phyloP scores from a whole-genome alignment of 768 basidiomycete species.

The Mrakia hoshinonis region DNA sequence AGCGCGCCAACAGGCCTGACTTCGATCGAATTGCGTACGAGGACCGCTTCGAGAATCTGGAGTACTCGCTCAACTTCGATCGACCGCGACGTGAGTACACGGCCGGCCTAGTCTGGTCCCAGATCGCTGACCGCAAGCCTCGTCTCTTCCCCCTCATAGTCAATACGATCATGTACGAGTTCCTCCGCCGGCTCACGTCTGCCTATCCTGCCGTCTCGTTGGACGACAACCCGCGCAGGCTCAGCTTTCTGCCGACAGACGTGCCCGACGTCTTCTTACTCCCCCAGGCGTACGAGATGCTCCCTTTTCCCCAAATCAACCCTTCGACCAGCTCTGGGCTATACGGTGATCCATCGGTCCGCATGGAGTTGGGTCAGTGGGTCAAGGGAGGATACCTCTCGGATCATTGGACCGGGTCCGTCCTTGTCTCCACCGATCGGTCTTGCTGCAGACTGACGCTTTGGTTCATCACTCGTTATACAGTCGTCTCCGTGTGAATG shows the following conservation, averaged over 20 bases:
- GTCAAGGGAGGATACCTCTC: not conserved
- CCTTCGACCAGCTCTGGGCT: not conserved
- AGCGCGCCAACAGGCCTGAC: not conserved
- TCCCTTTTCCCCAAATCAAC: constrained; percentile 12
- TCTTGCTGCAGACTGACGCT: not conserved
- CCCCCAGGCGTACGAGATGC: constrained; percentile 10
- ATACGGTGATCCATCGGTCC: not conserved
- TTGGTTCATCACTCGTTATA: not conserved
- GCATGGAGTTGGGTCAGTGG: not conserved
- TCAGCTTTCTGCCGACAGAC: constrained; percentile 11
- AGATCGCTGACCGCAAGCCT: too few relatives aligned
- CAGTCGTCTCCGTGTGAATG: not conserved
- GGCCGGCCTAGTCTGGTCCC: not conserved
- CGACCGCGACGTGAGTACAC: not conserved
- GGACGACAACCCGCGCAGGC: constrained; percentile 2
- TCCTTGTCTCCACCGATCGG: not conserved
- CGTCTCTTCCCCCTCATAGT: not conserved
- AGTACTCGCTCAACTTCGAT: not conserved
- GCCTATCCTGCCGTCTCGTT: constrained; percentile 2
- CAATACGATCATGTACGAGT: constrained; percentile 20
- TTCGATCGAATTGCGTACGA: not conserved
- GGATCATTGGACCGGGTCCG: not conserved
- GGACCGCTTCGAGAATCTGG: not conserved
- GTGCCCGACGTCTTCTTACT: constrained; percentile 18
- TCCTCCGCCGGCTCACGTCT: constrained; percentile 17